A percentile compares a stretch with the other conserved stretches of the same genome.
These are phyloP conservation scores for Pythium aquatile DNA, from an alignment of 352 stramenopile species.

Conservation along the genomic window DNA sequence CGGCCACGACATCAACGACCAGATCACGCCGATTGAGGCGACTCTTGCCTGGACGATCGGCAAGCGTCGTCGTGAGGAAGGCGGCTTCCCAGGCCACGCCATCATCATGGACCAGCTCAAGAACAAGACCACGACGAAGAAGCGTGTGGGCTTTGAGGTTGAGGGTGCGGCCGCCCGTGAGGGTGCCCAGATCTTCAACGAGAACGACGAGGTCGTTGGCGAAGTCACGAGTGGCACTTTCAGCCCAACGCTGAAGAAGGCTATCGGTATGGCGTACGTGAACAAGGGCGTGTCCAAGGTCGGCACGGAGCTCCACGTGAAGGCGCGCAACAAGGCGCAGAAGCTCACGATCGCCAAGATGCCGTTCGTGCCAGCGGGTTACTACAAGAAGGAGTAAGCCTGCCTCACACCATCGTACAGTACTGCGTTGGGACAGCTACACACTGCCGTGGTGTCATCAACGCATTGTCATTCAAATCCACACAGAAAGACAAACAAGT, in stretches of 20 bases:
- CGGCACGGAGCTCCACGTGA: slow-evolving; percentile 93
- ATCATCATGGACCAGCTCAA: slow-evolving; percentile 94
- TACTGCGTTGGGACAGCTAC: neutral
- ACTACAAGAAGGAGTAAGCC: slow-evolving; percentile 91
- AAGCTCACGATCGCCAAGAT: slow-evolving; percentile 95
- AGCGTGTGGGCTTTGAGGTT: slow-evolving; percentile 95
- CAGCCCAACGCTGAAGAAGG: slow-evolving; percentile 94
- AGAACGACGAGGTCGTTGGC: slow-evolving; percentile 74
- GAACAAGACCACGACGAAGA: slow-evolving; percentile 92
- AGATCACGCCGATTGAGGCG: slow-evolving; percentile 95
- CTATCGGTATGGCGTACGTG: slow-evolving; percentile 99
- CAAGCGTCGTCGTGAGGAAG: slow-evolving; percentile 81
- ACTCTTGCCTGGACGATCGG: slow-evolving; percentile 93
- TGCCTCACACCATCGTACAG: neutral
- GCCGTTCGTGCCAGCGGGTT: slow-evolving; percentile 96
- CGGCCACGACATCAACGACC: slow-evolving; percentile 96
- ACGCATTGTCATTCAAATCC: slow-evolving; percentile 6
- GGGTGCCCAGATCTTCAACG: slow-evolving; percentile 92
- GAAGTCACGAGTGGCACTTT: slow-evolving; percentile 97
- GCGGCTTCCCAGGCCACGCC: slow-evolving; percentile 94
- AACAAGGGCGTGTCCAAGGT: slow-evolving; percentile 88
- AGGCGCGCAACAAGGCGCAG: slow-evolving; percentile 96
- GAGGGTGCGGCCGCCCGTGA: slow-evolving; percentile 94
- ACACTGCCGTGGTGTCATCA: neutral
- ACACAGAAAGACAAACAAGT: slow-evolving; percentile 2